A percentile compares a stretch with the other conserved stretches of the same genome.
These are phyloP conservation scores for Boletus eberwhitei DNA, from an alignment of 768 basidiomycete genomes.

Conservation along the genomic window DNA sequence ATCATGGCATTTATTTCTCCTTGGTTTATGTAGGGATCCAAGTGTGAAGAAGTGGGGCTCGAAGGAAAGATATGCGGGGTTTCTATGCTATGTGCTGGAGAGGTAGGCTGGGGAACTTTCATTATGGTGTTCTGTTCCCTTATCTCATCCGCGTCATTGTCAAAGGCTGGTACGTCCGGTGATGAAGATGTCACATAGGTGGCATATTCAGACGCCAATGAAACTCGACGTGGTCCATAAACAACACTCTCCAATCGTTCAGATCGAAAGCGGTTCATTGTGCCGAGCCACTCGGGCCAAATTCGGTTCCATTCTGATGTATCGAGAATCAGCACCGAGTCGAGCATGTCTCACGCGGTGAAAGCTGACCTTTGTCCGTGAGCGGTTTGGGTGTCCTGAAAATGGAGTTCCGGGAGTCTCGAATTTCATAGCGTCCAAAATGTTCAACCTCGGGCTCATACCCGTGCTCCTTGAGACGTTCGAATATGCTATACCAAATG, in stretches of 20 bases:
- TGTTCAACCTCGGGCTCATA: slow-evolving; percentile 1
- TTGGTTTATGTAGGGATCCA: slow-evolving; percentile 52
- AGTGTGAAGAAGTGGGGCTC: slow-evolving; percentile 90
- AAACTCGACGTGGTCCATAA: not conserved
- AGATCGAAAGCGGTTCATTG: not conserved
- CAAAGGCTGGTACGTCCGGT: not conserved
- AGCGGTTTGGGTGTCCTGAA: slow-evolving; percentile 4
- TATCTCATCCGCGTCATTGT: not conserved
- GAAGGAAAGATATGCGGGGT: slow-evolving; percentile 97
- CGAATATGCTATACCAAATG: slow-evolving; percentile 3
- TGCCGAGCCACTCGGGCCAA: not conserved
- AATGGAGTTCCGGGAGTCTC: not conserved
- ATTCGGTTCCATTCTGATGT: slow-evolving; percentile 8
- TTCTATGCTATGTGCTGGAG: slow-evolving; percentile 90
- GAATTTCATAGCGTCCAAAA: not conserved
- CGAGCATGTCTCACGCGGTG: not conserved
- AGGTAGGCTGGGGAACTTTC: slow-evolving; percentile 45
- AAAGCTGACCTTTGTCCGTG: slow-evolving; percentile 4
- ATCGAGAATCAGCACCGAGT: not conserved
- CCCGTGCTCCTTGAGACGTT: slow-evolving; percentile 2
- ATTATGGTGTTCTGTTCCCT: not conserved
- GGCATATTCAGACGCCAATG: not conserved
- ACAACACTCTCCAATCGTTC: not conserved
- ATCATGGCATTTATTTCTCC: not conserved
- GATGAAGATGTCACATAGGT: not conserved